Conservation (phyloP, 2,329 filamentous ascomycete species). For the Ceratocystis ficicola region DNA sequence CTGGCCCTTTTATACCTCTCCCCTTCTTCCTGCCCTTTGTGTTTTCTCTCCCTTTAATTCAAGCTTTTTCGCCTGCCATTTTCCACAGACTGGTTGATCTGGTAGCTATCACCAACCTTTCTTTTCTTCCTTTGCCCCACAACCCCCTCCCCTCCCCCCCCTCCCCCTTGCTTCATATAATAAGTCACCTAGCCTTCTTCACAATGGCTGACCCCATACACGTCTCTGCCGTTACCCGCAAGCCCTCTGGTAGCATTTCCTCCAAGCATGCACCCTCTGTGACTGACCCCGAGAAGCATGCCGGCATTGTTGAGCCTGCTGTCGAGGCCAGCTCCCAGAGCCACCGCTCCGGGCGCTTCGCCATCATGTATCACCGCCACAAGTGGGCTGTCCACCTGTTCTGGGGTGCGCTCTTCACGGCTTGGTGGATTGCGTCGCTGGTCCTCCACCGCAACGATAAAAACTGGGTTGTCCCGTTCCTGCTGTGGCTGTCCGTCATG, state of each 20-base stretch:
- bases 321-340: conserved; percentile 24
- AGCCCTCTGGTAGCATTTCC: conserved; percentile 21
- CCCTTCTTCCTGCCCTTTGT: conserved; percentile 31
- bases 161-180: not conserved
- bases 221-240: conserved; percentile 22
- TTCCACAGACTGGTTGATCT: not conserved
- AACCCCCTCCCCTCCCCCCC: not conserved
- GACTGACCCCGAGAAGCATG: conserved; percentile 32
- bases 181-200: not conserved
- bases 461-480: conserved; percentile 76
- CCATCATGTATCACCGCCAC: conserved; percentile 35
- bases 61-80: not conserved
- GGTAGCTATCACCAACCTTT: not conserved
- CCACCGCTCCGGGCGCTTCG: conserved; percentile 25
- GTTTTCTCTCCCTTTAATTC: conserved; percentile 22
- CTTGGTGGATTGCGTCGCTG: conserved; percentile 67
- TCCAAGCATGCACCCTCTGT: conserved; percentile 20
- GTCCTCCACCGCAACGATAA: conserved; percentile 58
- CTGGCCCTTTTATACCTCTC: not conserved
- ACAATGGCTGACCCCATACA: conserved; percentile 30
- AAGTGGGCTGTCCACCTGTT: conserved; percentile 37
- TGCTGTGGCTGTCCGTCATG: conserved; percentile 63
- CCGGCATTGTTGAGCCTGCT: conserved; percentile 25
- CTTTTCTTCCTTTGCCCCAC: not conserved
- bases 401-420: conserved; percentile 36